Base-by-base conservation (phyloP, 257 asterid genomes). In the Dorcoceras hygrometricum region DNA sequence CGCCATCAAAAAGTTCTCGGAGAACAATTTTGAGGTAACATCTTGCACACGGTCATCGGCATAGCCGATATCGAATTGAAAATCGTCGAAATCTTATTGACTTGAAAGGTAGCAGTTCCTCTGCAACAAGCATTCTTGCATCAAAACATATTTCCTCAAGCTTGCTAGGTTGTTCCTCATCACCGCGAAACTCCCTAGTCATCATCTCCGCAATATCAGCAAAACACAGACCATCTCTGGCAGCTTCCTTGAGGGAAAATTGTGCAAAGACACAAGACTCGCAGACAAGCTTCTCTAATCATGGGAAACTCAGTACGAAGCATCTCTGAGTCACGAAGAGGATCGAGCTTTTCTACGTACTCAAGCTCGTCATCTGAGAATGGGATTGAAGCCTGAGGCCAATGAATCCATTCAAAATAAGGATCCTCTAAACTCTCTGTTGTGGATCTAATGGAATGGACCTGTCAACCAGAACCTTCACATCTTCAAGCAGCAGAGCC, bases 121-220 rank as follows among this genome's bases (percentile, higher is more conserved):
- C 94, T 1, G 82, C 77, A 7, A 86, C 63, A 53, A 86, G 84
- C 78, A 79, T 81, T 46, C 87, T 80, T 29, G 97, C 97, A 77
- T 93, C 97, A 2, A 90, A 80, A 74, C 97, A 90, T 68, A 93
- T 76, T 67, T 82, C 73, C 79, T 92, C 98, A 19, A 92, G 95
- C 79, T 89, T 97, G 27, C 99, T 93, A 34, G 97, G 97, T 73
- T 90, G 97, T 77, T 93, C 99, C 56, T 90, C 99, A 2, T 90
- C 95, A 59, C 86, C 75, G 36, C 85, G 91, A 29, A 90, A 85
- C 78, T 85, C 97, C 75, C 97, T 66, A 54, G 88, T 93, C 99
- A 93, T 93, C 97, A 93, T 93, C 78, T 87, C 96, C 48, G 95
- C 99, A 65, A 93, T 90, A 85, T 93, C 97, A 59, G 97, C 89